These are phyloP conservation scores for Chalciporus piperatoides DNA, from an alignment of 1,284 basidiomycete genomes.

Conservation along the genomic window DNA sequence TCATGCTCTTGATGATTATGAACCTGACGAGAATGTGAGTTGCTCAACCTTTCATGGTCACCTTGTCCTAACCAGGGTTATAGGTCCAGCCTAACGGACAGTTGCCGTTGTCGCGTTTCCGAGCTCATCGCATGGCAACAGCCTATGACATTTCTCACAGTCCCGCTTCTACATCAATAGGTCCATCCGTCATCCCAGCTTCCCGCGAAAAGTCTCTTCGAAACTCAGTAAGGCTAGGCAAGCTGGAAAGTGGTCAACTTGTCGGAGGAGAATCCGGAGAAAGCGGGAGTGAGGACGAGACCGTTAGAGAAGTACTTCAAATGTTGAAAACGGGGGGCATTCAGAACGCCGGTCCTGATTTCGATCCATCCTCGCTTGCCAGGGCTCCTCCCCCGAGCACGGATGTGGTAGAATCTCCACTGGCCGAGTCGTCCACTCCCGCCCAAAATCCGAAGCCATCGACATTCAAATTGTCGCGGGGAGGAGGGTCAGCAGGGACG, in stretches of 20 bases:
- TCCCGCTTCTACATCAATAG: slow-evolving; percentile 40
- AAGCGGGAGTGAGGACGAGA: slow-evolving; percentile 55
- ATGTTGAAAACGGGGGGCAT: slow-evolving; percentile 54
- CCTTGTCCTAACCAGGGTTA: neutral
- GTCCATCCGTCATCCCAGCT: slow-evolving; percentile 47
- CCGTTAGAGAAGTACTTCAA: slow-evolving; percentile 51
- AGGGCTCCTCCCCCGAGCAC: neutral
- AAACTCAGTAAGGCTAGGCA: slow-evolving; percentile 57
- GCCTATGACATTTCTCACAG: slow-evolving; percentile 40
- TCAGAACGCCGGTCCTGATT: slow-evolving; percentile 53
- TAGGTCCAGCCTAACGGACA: slow-evolving; percentile 34
- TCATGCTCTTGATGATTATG: slow-evolving; percentile 42
- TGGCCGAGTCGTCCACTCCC: neutral
- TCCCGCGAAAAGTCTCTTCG: slow-evolving; percentile 51
- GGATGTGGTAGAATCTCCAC: neutral
- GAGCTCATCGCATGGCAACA: slow-evolving; percentile 48
- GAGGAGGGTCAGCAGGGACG: slow-evolving; percentile 1
- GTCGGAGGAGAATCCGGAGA: slow-evolving; percentile 53
- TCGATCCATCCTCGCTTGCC: slow-evolving; percentile 9
- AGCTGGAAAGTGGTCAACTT: slow-evolving; percentile 53
- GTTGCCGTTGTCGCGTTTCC: slow-evolving; percentile 58
- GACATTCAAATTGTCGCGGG: slow-evolving; percentile 37
- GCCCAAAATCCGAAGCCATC: slow-evolving; percentile 24
- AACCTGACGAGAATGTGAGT: slow-evolving; percentile 46
- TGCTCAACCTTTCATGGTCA: neutral